Evolutionary conservation across 2,329 filamentous ascomycete genomes (phyloP).

Genomic region (Geosmithia morbida): DNA sequence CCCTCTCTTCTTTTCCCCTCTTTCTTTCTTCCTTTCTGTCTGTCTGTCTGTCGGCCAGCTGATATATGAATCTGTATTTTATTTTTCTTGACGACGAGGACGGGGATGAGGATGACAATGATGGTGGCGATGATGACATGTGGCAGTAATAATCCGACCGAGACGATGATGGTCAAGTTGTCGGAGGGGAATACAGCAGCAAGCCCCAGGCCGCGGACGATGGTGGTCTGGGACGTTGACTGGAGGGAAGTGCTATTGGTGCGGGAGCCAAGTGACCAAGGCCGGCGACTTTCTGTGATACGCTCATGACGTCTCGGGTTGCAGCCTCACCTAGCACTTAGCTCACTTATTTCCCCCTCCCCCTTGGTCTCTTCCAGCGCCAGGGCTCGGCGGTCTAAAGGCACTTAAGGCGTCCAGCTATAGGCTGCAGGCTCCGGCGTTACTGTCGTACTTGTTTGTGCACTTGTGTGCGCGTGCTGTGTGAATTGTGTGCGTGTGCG

Average conservation of each 20-base stretch:
- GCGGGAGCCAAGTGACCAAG: not conserved
- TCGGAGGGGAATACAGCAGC: not conserved
- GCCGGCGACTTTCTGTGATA: not conserved
- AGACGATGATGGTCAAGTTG: not conserved
- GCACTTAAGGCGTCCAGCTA: not conserved
- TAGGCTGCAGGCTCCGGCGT: not conserved
- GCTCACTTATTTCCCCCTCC: too few species aligned
- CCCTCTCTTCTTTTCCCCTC: too few species aligned
- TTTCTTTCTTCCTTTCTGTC: not conserved
- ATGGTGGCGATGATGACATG: not conserved
- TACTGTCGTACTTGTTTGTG: not conserved
- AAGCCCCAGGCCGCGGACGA: not conserved
- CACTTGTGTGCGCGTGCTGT: too few species aligned
- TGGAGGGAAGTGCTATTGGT: not conserved
- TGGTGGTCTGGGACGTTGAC: not conserved
- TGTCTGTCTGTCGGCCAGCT: not conserved
- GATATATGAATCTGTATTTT: not conserved
- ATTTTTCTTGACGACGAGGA: not conserved
- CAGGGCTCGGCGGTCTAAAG: too few species aligned
- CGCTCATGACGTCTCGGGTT: not conserved
- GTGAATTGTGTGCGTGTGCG: too few species aligned
- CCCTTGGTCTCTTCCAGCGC: too few species aligned
- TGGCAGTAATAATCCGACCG: not conserved
- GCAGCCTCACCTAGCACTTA: not conserved
- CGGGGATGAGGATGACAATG: too few species aligned